phyloP scores from a whole-genome alignment of 129 eudicot species.

The Glebionis coronaria region DNA sequence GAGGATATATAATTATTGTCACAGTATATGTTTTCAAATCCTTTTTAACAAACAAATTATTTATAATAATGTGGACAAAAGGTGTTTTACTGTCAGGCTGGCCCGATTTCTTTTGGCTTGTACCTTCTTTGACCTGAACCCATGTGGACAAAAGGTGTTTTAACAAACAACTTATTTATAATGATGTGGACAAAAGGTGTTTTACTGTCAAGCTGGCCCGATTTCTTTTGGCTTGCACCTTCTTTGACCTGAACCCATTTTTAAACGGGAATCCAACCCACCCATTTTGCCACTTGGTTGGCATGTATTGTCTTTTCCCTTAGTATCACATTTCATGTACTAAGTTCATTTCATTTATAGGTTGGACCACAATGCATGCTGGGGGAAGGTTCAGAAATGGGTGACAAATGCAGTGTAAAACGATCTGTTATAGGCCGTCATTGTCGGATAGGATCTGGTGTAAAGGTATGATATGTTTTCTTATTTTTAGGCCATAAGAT shows the following conservation, averaged over 20 bases:
- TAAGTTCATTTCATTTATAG: slow-evolving; percentile 27
- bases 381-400: slow-evolving; percentile 96
- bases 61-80: too few species aligned
- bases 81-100: too few species aligned
- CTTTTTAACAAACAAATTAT: too few species aligned
- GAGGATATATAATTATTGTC: too few species aligned
- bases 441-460: slow-evolving; percentile 93
- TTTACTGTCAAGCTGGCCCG: too few species aligned
- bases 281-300: too few species aligned
- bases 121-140: slow-evolving; percentile 10
- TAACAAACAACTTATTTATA: too few species aligned
- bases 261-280: not conserved
- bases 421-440: slow-evolving; percentile 94
- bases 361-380: slow-evolving; percentile 97
- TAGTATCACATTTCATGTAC: not conserved
- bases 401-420: slow-evolving; percentile 94
- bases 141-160: too few species aligned
- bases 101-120: not conserved
- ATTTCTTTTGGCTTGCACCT: not conserved
- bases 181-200: too few species aligned
- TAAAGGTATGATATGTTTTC: slow-evolving; percentile 54
- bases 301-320: too few species aligned
- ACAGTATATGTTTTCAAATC: too few species aligned
- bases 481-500: not conserved
- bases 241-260: not conserved